Evolutionary conservation across 176 grass and related monocot genomes (phyloP).

Genomic region (barley (Hordeum vulgare)): DNA sequence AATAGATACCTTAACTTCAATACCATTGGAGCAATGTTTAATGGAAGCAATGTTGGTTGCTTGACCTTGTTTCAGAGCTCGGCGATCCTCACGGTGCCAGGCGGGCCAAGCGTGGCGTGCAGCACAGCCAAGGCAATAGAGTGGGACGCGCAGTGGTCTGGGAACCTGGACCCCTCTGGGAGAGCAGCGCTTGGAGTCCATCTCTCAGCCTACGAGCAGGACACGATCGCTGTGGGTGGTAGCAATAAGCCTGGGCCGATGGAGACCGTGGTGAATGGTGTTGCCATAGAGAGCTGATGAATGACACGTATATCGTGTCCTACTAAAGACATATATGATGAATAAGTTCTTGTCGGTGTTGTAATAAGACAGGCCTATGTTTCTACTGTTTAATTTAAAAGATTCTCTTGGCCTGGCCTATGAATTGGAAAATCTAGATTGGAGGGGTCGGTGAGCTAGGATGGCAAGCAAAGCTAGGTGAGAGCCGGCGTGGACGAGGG

Average conservation of each 20-base stretch:
- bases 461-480: too few relatives aligned
- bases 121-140: constrained; percentile 73
- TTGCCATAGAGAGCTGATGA: constrained; percentile 27
- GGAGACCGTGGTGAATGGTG: not conserved
- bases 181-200: constrained; percentile 64
- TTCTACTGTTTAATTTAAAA: too few relatives aligned
- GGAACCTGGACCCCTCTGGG: constrained; percentile 8
- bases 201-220: constrained; percentile 30
- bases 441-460: too few relatives aligned
- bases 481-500: too few relatives aligned
- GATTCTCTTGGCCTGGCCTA: too few relatives aligned
- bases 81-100: constrained; percentile 50
- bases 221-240: constrained; percentile 10
- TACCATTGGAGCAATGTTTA: not conserved
- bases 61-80: constrained; percentile 32
- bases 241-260: constrained; percentile 26
- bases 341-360: not conserved
- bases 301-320: not conserved
- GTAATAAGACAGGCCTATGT: too few relatives aligned
- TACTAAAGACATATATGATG: constrained; percentile 2
- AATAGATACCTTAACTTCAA: not conserved
- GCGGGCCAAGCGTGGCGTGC: constrained; percentile 62
- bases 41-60: not conserved
- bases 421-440: too few relatives aligned
- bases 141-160: constrained; percentile 29